These are phyloP conservation scores for Neoscytalidium dimidiatum DNA, from an alignment of 2,329 filamentous ascomycete species.

Conservation along the genomic window DNA sequence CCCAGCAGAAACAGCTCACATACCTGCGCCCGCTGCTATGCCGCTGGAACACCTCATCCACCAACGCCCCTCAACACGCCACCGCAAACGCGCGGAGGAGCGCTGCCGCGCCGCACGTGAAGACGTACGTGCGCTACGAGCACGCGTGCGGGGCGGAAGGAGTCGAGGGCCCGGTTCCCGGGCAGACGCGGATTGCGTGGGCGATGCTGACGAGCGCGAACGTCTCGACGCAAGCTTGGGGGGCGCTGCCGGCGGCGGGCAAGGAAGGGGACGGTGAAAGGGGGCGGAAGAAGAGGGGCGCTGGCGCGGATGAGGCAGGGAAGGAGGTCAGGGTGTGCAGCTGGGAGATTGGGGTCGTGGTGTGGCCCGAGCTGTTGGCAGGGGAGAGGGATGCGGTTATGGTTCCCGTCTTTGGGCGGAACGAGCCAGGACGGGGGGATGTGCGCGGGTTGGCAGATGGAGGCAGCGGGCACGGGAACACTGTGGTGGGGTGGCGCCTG, in stretches of 20 bases:
- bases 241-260: slow-evolving; percentile 53
- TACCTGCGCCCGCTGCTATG: slow-evolving; percentile 71
- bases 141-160: slow-evolving; percentile 23
- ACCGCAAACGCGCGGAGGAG: slow-evolving; percentile 29
- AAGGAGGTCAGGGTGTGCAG: slow-evolving; percentile 66
- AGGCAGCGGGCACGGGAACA: neutral
- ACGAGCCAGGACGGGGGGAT: slow-evolving; percentile 48
- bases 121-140: slow-evolving; percentile 71
- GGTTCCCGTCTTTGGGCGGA: slow-evolving; percentile 67
- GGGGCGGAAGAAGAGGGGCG: neutral
- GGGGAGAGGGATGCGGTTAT: slow-evolving; percentile 52
- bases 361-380: slow-evolving; percentile 68
- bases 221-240: slow-evolving; percentile 87
- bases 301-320: neutral
- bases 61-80: neutral
- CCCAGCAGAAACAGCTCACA: slow-evolving; percentile 72
- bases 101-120: slow-evolving; percentile 81
- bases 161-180: too few relatives aligned
- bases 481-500: slow-evolving; percentile 69
- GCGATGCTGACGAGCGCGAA: slow-evolving; percentile 90
- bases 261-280: neutral
- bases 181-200: slow-evolving; percentile 72
- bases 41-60: slow-evolving; percentile 68
- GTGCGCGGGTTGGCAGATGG: slow-evolving; percentile 22
- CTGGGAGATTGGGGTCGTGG: slow-evolving; percentile 80